Conservation (phyloP, 257 asterid species). For the Buddleja alternifolia region DNA sequence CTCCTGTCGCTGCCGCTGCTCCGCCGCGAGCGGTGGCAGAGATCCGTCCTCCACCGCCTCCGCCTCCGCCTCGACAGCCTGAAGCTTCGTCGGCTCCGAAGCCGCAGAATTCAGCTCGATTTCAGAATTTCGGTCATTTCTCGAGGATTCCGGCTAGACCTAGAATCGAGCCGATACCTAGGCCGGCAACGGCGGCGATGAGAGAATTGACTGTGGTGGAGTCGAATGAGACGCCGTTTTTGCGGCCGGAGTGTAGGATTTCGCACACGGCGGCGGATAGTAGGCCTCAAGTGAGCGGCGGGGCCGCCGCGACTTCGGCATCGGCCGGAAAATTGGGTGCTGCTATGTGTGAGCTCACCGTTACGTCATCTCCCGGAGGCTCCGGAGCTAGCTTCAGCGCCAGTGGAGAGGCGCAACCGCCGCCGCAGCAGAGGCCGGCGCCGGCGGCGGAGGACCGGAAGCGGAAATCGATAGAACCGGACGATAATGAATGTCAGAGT, state of each 20-base stretch:
- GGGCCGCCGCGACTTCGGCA: slow-evolving; percentile 24
- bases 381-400: slow-evolving; percentile 55
- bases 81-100: slow-evolving; percentile 30
- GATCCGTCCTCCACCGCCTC: slow-evolving; percentile 44
- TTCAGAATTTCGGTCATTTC: slow-evolving; percentile 58
- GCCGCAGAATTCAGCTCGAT: slow-evolving; percentile 30
- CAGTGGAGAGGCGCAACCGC: slow-evolving; percentile 44
- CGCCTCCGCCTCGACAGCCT: slow-evolving; percentile 42
- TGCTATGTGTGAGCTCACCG: slow-evolving; percentile 50
- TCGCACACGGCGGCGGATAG: slow-evolving; percentile 35
- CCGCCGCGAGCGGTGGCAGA: slow-evolving; percentile 37
- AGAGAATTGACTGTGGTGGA: slow-evolving; percentile 55
- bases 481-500: slow-evolving; percentile 60
- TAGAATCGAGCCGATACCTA: slow-evolving; percentile 41
- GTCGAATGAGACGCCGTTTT: slow-evolving; percentile 50
- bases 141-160: slow-evolving; percentile 47
- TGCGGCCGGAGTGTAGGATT: slow-evolving; percentile 38
- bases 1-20: slow-evolving; percentile 33
- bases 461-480: slow-evolving; percentile 61
- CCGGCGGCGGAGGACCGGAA: slow-evolving; percentile 52
- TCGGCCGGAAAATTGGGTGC: slow-evolving; percentile 38
- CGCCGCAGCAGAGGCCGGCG: slow-evolving; percentile 16
- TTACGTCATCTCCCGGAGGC: slow-evolving; percentile 61
- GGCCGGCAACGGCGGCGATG: slow-evolving; percentile 31
- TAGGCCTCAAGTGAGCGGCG: slow-evolving; percentile 28